Percentiles rank a stretch among this genome's conserved stretches.
Conservation (phyloP, 2,329 filamentous ascomycete genomes). For the Magnaporthales sp. region DNA sequence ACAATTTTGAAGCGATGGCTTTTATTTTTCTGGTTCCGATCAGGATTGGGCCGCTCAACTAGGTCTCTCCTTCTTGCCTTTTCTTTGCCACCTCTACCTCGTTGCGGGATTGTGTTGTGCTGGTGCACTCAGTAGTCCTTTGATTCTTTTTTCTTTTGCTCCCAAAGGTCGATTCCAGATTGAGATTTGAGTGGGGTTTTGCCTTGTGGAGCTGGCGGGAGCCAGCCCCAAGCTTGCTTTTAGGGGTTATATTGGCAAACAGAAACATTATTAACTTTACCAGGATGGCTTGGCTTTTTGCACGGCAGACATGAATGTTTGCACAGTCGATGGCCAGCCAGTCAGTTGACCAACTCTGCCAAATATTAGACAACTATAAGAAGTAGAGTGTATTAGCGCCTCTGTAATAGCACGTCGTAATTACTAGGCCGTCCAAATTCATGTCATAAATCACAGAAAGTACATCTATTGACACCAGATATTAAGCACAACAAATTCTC, state of each 20-base stretch:
- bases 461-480: not conserved
- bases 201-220: not conserved
- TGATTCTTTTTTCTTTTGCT: not conserved
- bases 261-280: not conserved
- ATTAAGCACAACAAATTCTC: not conserved
- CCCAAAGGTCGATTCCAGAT: not conserved
- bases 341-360: not conserved
- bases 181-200: not conserved
- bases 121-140: not conserved
- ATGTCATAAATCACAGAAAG: not conserved
- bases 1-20: not conserved
- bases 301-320: not conserved
- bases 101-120: too few relatives aligned
- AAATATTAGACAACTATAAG: not conserved
- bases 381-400: too few relatives aligned
- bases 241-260: not conserved
- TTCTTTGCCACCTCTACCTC: too few relatives aligned
- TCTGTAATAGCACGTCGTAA: too few relatives aligned
- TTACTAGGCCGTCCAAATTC: not conserved
- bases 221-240: not conserved
- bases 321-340: not conserved
- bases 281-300: not conserved
- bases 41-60: too few relatives aligned
- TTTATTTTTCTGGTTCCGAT: not conserved
- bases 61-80: not conserved